Evolutionary conservation across 352 stramenopile species (phyloP), one percentile per base, ranked within the genome.

Genomic region (Aphanomyces invadans): DNA sequence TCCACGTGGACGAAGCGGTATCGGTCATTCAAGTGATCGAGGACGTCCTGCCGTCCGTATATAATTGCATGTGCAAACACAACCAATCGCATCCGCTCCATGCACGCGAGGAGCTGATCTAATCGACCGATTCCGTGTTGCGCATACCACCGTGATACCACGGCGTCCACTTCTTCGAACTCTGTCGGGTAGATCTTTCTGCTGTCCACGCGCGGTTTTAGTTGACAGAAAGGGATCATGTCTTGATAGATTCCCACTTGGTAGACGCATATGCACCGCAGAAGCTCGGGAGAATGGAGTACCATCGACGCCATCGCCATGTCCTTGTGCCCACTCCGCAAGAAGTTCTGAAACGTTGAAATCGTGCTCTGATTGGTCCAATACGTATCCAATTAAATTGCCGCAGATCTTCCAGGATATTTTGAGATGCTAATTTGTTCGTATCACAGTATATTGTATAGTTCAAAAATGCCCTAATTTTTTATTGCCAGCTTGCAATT

Each of bases 141-240:
- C 12, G 25, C 49, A 26, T 57, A 57, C 49, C 49, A 57, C 36
- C 2, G 25, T 15, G 49, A 36, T 0, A 57, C 21, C 10, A 57
- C 29, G 12, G 19, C 19, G 29, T 57, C 49, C 25, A 57, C 49
- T 21, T 57, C 49, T 33, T 57, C 49, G 49, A 57, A 57, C 36
- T 57, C 49, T 9, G 19, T n/a, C 7, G 49, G 49, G 29, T 57
- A 57, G 49, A 57, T 57, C 21, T n/a, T 57, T 15, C 36, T 38
- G 49, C 49, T 57, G 19, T 57, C 49, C 21, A 57, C 49, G 7
- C 49, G 49, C 49, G 49, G 49, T 26, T 57, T 57, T 4, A 57
- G 49, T 29, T 57, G 49, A 2, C 49, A 57, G 49, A 57, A 57
- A 33, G 49, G 49, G 29, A 57, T 21, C 49, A 57, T 57, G 49